phyloP scores from a whole-genome alignment of 768 basidiomycete genomes.

The Leucogyrophana mollusca region DNA sequence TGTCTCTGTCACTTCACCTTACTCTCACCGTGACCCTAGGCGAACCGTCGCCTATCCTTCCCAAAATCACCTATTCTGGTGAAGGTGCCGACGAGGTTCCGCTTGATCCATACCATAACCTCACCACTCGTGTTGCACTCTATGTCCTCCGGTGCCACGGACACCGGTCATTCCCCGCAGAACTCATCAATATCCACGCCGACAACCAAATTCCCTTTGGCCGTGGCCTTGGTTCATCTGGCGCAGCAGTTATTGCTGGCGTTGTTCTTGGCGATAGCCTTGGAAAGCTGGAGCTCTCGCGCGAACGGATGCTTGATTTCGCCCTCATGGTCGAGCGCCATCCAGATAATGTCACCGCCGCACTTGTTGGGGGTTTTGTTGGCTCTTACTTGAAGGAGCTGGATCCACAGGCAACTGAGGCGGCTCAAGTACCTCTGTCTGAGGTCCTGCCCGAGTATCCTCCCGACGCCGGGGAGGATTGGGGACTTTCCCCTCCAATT shows the following conservation, averaged over 20 bases:
- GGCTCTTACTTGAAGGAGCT: conserved; percentile 94
- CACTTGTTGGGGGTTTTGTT: conserved; percentile 94
- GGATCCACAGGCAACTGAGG: conserved; percentile 73
- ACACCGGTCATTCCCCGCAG: conserved; percentile 72
- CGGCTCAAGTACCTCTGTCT: conserved; percentile 87
- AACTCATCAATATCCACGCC: conserved; percentile 65
- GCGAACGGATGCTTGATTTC: conserved; percentile 83
- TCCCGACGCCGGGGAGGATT: conserved; percentile 84
- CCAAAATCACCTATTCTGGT: conserved; percentile 76
- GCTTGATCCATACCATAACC: conserved; percentile 93
- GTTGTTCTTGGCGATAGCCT: conserved; percentile 87
- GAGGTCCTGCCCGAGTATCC: conserved; percentile 98
- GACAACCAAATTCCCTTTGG: conserved; percentile 98
- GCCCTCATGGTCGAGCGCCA: conserved; percentile 99
- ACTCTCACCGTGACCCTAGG: conserved; percentile 63
- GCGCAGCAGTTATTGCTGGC: conserved; percentile 98
- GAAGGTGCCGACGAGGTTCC: conserved; percentile 92
- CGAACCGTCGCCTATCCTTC: conserved; percentile 41
- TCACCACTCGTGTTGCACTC: conserved; percentile 94
- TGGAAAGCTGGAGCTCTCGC: conserved; percentile 67
- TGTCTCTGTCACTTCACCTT: conserved; percentile 87
- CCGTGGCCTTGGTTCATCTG: conserved; percentile 94
- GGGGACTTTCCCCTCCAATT: conserved; percentile 85
- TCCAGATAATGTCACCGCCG: conserved; percentile 98
- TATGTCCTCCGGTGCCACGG: conserved; percentile 93